phyloP scores from a whole-genome alignment of 1,284 basidiomycete genomes.

The Melampsora abietis-canadensis region DNA sequence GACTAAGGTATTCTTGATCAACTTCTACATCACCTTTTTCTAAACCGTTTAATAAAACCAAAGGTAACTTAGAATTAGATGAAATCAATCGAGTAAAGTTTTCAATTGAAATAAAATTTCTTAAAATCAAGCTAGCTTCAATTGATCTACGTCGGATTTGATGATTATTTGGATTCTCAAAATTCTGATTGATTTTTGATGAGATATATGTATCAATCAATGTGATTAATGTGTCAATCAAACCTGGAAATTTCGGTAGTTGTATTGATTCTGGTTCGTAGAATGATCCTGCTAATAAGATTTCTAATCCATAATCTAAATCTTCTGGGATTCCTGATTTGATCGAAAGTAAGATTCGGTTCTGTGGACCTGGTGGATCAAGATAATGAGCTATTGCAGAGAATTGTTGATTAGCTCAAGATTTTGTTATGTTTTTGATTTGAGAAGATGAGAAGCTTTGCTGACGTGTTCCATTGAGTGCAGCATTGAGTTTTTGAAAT shows the following conservation, averaged over 20 bases:
- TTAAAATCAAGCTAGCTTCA: constrained; percentile 20
- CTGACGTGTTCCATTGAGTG: no score
- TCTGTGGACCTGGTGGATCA: constrained; percentile 24
- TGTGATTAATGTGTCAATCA: constrained; percentile 13
- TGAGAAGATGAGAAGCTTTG: no score
- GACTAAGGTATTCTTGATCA: constrained; percentile 10
- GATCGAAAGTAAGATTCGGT: constrained; percentile 27
- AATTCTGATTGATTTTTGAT: not conserved
- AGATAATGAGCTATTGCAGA: constrained; percentile 4
- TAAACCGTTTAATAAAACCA: not conserved
- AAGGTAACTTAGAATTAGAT: constrained; percentile 6
- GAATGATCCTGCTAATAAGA: constrained; percentile 13
- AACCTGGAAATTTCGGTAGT: constrained; percentile 12
- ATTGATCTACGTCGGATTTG: constrained; percentile 12
- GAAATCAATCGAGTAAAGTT: not conserved
- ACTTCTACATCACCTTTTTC: not conserved
- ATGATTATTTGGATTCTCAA: not conserved
- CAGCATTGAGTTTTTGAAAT: no score
- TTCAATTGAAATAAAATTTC: constrained; percentile 23
- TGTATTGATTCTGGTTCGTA: constrained; percentile 16
- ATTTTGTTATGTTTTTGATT: no score
- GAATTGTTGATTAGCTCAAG: no score
- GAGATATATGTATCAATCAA: constrained; percentile 10
- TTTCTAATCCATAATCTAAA: constrained; percentile 14
- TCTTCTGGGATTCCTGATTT: constrained; percentile 17